Conservation (phyloP, 192 early-diverging fungal species). For the Coemansia sp. region DNA sequence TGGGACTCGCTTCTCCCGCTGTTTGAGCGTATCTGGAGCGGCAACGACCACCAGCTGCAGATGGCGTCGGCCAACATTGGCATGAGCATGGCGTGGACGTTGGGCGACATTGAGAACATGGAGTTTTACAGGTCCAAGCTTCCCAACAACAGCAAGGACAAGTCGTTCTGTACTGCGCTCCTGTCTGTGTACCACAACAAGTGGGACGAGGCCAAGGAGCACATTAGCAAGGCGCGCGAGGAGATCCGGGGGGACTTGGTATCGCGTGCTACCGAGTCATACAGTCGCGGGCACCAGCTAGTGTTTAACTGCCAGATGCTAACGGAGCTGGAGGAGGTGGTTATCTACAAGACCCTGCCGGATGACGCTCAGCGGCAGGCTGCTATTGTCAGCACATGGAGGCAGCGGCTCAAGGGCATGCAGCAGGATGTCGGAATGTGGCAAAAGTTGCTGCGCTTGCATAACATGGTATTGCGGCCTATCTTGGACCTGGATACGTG, state of each 20-base stretch:
- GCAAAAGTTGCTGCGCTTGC: slow-evolving; percentile 85
- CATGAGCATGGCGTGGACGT: slow-evolving; percentile 86
- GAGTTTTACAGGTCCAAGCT: slow-evolving; percentile 85
- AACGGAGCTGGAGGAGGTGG: slow-evolving; percentile 95
- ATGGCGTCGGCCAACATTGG: slow-evolving; percentile 81
- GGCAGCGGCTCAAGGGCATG: slow-evolving; percentile 75
- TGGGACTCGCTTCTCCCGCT: slow-evolving; percentile 81
- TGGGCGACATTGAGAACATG: slow-evolving; percentile 86
- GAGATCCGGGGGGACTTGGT: slow-evolving; percentile 83
- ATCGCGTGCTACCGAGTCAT: slow-evolving; percentile 85
- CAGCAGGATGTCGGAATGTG: slow-evolving; percentile 92
- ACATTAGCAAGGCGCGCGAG: slow-evolving; percentile 79
- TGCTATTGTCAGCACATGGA: slow-evolving; percentile 86
- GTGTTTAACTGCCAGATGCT: slow-evolving; percentile 95
- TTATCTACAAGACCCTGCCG: slow-evolving; percentile 77
- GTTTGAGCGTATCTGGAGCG: slow-evolving; percentile 72
- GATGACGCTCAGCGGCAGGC: slow-evolving; percentile 72
- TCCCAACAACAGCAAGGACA: slow-evolving; percentile 63
- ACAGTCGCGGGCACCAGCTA: slow-evolving; percentile 82
- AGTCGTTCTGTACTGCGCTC: slow-evolving; percentile 85
- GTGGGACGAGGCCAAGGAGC: slow-evolving; percentile 69
- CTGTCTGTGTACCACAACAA: slow-evolving; percentile 79
- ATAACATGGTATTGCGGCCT: slow-evolving; percentile 83
- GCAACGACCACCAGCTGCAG: slow-evolving; percentile 61
- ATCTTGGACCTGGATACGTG: slow-evolving; percentile 91